A percentile compares a stretch with the other conserved stretches of the same genome.
phyloP scores from a whole-genome alignment of 1,284 basidiomycete genomes.

The Cutaneotrichosporon mucoides region DNA sequence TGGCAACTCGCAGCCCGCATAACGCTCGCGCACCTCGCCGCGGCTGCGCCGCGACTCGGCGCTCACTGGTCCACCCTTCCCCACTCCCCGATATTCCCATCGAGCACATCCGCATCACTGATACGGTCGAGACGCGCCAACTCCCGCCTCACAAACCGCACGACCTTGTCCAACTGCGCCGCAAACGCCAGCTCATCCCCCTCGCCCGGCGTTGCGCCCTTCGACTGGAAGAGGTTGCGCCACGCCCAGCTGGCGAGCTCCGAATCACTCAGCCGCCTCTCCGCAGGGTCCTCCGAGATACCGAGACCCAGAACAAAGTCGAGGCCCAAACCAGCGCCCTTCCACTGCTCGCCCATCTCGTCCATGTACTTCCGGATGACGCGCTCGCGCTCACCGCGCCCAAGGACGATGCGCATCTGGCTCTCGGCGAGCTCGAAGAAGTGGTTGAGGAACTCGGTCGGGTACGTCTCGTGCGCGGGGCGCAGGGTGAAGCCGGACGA shows the following conservation, averaged over 20 bases:
- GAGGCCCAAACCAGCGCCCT: conserved; percentile 73
- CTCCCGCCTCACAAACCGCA: conserved; percentile 75
- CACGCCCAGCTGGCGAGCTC: conserved; percentile 84
- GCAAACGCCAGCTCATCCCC: conserved; percentile 65
- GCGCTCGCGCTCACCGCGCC: conserved; percentile 64
- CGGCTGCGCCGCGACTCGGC: not conserved
- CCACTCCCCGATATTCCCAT: conserved; percentile 49
- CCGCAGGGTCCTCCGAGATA: conserved; percentile 20
- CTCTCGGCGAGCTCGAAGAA: conserved; percentile 95
- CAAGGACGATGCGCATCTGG: conserved; percentile 76
- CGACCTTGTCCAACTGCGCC: conserved; percentile 68
- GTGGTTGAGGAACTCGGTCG: conserved; percentile 74
- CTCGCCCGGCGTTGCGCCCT: conserved; percentile 30
- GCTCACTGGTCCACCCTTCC: conserved; percentile 19
- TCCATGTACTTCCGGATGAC: conserved; percentile 88
- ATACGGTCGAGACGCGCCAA: conserved; percentile 66
- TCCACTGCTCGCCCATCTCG: conserved; percentile 83
- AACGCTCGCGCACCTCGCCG: too few relatives aligned
- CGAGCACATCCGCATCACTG: conserved; percentile 65
- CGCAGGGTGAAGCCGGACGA: conserved; percentile 16
- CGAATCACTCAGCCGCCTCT: conserved; percentile 54
- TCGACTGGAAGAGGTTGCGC: conserved; percentile 71
- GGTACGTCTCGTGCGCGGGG: conserved; percentile 39
- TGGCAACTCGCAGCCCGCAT: too few relatives aligned
- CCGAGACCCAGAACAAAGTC: conserved; percentile 60